phyloP scores from a whole-genome alignment of 2,329 filamentous ascomycete species.

The Paracorniculantispora psalliotae region DNA sequence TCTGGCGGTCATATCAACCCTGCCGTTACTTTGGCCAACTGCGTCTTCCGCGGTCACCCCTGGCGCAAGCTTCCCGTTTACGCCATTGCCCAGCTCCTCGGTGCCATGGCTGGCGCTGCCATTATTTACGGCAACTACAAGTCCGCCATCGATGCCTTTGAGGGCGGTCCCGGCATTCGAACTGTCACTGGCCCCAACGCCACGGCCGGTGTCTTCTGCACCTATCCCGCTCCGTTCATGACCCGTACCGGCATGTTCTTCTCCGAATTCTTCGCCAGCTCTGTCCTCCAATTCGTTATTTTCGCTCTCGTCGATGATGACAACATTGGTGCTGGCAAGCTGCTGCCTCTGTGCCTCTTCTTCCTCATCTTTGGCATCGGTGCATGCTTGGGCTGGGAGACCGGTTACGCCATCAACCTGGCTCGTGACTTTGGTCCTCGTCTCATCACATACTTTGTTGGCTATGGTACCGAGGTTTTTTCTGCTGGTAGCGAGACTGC shows the following conservation, averaged over 20 bases:
- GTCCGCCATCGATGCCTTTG: constrained; percentile 58
- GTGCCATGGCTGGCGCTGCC: constrained; percentile 58
- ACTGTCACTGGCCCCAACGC: constrained; percentile 56
- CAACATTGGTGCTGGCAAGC: constrained; percentile 51
- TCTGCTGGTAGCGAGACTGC: no score
- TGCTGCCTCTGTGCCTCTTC: constrained; percentile 58
- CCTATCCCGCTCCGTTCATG: constrained; percentile 64
- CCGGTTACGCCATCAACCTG: constrained; percentile 70
- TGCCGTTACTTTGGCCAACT: constrained; percentile 66
- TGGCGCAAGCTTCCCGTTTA: constrained; percentile 69
- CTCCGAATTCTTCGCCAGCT: constrained; percentile 63
- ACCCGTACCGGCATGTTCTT: constrained; percentile 64
- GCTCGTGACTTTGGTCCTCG: constrained; percentile 68
- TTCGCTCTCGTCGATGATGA: constrained; percentile 60
- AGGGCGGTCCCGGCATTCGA: constrained; percentile 55
- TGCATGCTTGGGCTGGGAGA: constrained; percentile 71
- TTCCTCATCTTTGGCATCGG: constrained; percentile 71
- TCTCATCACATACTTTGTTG: constrained; percentile 60
- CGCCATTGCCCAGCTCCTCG: constrained; percentile 59
- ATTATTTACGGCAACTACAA: constrained; percentile 61
- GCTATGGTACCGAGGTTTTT: constrained; percentile 65
- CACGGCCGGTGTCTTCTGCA: constrained; percentile 68
- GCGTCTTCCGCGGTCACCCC: constrained; percentile 62
- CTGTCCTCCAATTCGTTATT: constrained; percentile 66
- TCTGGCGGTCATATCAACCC: constrained; percentile 66